A percentile compares a stretch with the other conserved stretches of the same genome.
phyloP scores from a whole-genome alignment of 208 protist species.

The Porcisia hertigi region DNA sequence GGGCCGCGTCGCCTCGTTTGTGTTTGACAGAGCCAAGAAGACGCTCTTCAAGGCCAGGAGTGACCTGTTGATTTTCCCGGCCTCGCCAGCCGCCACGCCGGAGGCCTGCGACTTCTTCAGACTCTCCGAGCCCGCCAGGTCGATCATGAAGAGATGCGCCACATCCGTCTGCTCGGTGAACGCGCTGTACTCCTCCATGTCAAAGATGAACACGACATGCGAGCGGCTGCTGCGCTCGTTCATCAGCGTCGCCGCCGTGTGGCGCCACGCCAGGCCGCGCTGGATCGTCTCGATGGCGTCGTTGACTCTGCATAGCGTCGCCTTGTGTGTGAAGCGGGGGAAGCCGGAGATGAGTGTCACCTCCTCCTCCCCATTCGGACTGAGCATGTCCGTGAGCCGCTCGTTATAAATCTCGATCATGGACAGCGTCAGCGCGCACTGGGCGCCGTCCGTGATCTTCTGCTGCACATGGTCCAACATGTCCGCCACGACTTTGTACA shows the following conservation, averaged over 20 bases:
- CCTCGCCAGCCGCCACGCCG: constrained; percentile 85
- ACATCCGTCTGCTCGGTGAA: constrained; percentile 90
- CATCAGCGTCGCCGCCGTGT: constrained; percentile 94
- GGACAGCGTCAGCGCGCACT: constrained; percentile 88
- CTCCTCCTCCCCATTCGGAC: constrained; percentile 73
- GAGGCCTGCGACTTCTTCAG: constrained; percentile 91
- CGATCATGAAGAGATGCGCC: constrained; percentile 95
- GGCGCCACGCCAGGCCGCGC: constrained; percentile 67
- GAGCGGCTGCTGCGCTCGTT: constrained; percentile 96
- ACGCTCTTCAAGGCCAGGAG: constrained; percentile 94
- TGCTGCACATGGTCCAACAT: constrained; percentile 90
- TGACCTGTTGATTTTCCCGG: constrained; percentile 93
- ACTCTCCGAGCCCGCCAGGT: constrained; percentile 95
- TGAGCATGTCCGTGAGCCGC: constrained; percentile 90
- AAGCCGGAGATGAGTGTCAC: constrained; percentile 86
- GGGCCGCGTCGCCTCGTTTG: constrained; percentile 75
- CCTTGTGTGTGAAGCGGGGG: constrained; percentile 66
- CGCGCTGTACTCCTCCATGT: constrained; percentile 82
- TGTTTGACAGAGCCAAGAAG: constrained; percentile 88
- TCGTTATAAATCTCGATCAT: constrained; percentile 95
- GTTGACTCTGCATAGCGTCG: constrained; percentile 64
- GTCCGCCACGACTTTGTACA: constrained; percentile 90
- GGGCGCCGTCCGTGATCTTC: constrained; percentile 82
- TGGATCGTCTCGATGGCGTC: constrained; percentile 81
- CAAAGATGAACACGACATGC: constrained; percentile 97